These are phyloP conservation scores for Yamadazyma tumulicola DNA, from an alignment of 805 yeast genomes.

Conservation along the genomic window DNA sequence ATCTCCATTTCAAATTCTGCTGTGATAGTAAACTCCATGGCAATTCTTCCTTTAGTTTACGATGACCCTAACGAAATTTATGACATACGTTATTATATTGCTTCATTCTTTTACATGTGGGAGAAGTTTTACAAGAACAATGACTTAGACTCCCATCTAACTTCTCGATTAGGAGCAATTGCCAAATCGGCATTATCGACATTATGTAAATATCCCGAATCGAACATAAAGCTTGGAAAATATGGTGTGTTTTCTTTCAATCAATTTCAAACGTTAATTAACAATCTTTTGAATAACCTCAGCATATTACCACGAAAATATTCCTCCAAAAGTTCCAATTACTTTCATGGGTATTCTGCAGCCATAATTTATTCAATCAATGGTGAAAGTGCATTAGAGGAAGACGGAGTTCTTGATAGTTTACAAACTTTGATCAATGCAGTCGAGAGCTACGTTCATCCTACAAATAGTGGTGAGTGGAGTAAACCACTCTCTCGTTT, in stretches of 20 bases:
- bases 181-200: conserved; percentile 46
- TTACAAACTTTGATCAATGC: conserved; percentile 60
- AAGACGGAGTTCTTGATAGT: conserved; percentile 47
- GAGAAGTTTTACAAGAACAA: conserved; percentile 44
- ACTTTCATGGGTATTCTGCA: conserved; percentile 42
- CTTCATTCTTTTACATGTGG: conserved; percentile 75
- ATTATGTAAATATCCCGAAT: conserved; percentile 15
- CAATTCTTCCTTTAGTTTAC: conserved; percentile 49
- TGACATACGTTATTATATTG: conserved; percentile 54
- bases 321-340: conserved; percentile 39
- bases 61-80: conserved; percentile 18
- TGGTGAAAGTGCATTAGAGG: conserved; percentile 40
- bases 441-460: conserved; percentile 80
- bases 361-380: conserved; percentile 59
- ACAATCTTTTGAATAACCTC: conserved; percentile 45
- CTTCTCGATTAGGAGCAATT: conserved; percentile 61
- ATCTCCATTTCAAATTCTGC: conserved; percentile 54
- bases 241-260: conserved; percentile 62
- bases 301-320: conserved; percentile 48
- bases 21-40: conserved; percentile 48
- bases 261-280: conserved; percentile 61
- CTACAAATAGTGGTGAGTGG: conserved; percentile 94
- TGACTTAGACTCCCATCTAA: conserved; percentile 59
- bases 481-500: conserved; percentile 64
- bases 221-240: conserved; percentile 34